phyloP scores from a whole-genome alignment of 1,139 yeast genomes.

The Scheffersomyces titani region DNA sequence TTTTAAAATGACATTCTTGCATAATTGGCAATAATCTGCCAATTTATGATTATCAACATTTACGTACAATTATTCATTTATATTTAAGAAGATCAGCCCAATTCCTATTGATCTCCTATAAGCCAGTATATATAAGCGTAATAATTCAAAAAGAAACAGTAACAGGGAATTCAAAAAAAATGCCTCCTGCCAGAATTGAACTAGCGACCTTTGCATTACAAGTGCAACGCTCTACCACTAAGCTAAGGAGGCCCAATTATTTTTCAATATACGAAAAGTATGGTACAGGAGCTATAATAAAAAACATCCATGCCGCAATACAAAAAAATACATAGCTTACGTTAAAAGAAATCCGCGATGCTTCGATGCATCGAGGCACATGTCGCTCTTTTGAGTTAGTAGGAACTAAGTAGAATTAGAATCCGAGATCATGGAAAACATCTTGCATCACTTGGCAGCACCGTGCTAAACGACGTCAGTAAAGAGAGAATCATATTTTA shows the following conservation, averaged over 20 bases:
- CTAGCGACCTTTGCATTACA: constrained; percentile 95
- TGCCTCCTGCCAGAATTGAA: constrained; percentile 93
- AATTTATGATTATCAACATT: too few relatives aligned
- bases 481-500: neutral
- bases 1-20: too few relatives aligned
- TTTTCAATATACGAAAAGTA: neutral
- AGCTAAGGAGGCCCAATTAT: constrained; percentile 68
- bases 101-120: too few relatives aligned
- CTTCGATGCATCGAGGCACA: too few relatives aligned
- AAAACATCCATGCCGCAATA: neutral
- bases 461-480: neutral
- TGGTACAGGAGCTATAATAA: neutral
- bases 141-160: neutral
- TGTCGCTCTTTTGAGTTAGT: neutral
- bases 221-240: constrained; percentile 97
- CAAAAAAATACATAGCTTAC: too few relatives aligned
- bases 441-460: neutral
- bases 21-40: too few relatives aligned
- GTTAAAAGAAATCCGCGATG: neutral
- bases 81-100: too few relatives aligned
- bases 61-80: too few relatives aligned
- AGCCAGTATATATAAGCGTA: neutral
- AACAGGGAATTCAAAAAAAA: constrained; percentile 16
- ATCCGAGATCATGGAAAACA: neutral
- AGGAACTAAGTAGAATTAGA: neutral